phyloP scores from a whole-genome alignment of 495 filamentous ascomycete species.

The Acidiella bohemica region DNA sequence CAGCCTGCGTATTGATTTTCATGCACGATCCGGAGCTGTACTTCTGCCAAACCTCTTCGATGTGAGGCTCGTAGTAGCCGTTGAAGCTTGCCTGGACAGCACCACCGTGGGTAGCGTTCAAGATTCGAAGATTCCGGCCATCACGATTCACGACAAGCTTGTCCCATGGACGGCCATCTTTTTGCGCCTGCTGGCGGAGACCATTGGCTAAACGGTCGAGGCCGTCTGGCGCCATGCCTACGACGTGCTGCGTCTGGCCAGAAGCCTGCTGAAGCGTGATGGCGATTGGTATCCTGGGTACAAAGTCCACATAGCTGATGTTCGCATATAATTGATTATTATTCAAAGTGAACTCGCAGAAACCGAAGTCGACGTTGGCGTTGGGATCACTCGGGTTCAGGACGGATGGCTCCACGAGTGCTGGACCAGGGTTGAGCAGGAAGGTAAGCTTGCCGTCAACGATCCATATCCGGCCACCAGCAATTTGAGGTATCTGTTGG shows the following conservation, averaged over 20 bases:
- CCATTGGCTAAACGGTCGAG: slow-evolving; percentile 42
- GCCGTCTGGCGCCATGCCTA: slow-evolving; percentile 44
- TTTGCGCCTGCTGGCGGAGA: slow-evolving; percentile 38
- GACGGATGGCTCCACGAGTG: slow-evolving; percentile 56
- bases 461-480: slow-evolving; percentile 41
- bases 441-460: slow-evolving; percentile 51
- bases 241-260: slow-evolving; percentile 41
- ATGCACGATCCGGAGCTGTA: slow-evolving; percentile 33
- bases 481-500: slow-evolving; percentile 14
- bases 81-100: slow-evolving; percentile 42
- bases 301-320: slow-evolving; percentile 64
- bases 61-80: slow-evolving; percentile 50
- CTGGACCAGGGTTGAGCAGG: slow-evolving; percentile 55
- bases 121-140: slow-evolving; percentile 43
- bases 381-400: slow-evolving; percentile 55
- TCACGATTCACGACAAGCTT: slow-evolving; percentile 42
- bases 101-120: slow-evolving; percentile 53
- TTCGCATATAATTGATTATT: slow-evolving; percentile 55
- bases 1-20: slow-evolving; percentile 53
- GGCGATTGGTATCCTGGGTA: slow-evolving; percentile 46
- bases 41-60: slow-evolving; percentile 48
- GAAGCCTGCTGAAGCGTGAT: slow-evolving; percentile 43
- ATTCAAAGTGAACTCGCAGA: slow-evolving; percentile 66
- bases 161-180: slow-evolving; percentile 50
- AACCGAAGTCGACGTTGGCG: slow-evolving; percentile 50